A percentile compares a stretch with the other conserved stretches of the same genome.
Conservation (phyloP, 306 rosid genomes). For the Pachyrhizus erosus region DNA sequence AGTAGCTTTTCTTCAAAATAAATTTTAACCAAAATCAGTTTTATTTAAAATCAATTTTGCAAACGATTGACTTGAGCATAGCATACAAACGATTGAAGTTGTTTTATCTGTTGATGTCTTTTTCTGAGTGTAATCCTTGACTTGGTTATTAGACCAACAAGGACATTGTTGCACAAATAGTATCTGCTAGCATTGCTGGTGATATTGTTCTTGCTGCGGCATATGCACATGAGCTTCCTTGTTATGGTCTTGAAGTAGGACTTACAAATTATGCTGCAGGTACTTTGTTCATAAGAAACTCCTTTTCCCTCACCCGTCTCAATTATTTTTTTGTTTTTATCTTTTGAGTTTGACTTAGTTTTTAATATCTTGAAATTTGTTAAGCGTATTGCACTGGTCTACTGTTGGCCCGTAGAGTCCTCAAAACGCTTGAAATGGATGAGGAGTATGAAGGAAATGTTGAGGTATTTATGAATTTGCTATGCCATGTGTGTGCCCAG, state of each 20-base stretch:
- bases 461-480: constrained; percentile 55
- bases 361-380: neutral
- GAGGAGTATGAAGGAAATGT: constrained; percentile 87
- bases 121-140: constrained; percentile 8
- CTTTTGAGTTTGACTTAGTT: neutral
- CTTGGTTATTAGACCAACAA: constrained; percentile 68
- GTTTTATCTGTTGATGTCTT: neutral
- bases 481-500: neutral
- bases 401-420: constrained; percentile 83
- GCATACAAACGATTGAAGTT: neutral
- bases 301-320: neutral
- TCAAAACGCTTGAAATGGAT: constrained; percentile 80
- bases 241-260: constrained; percentile 81
- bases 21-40: too few relatives aligned
- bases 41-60: too few relatives aligned
- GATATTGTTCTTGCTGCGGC: constrained; percentile 86
- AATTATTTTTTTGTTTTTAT: neutral
- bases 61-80: neutral
- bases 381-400: constrained; percentile 96
- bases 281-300: constrained; percentile 21
- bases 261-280: constrained; percentile 96
- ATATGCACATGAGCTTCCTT: constrained; percentile 77
- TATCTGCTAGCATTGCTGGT: constrained; percentile 87
- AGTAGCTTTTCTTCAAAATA: too few relatives aligned
- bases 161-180: constrained; percentile 72